Base-by-base conservation (phyloP, 768 basidiomycete species). In the Lenzites betulinus region DNA sequence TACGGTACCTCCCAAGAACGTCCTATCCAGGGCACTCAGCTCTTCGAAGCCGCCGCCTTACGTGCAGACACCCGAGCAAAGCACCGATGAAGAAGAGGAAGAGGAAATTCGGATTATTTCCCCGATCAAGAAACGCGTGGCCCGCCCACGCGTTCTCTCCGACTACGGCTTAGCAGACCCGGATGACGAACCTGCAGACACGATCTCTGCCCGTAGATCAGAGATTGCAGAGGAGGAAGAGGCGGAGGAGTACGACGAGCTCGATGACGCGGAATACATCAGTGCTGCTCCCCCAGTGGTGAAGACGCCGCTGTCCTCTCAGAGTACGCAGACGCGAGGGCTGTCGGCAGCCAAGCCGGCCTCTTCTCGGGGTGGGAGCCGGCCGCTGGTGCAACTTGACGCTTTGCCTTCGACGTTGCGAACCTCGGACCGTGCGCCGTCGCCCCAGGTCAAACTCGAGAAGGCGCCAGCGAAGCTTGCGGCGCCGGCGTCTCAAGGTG, bases 1-100 rank as follows among this genome's bases (percentile, higher is more conserved):
- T 13, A 13, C 7, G 6, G 6, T 18, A 39, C 38, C 13, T 4
- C 18, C 4, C 6, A 39, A 39, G 7, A 18, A 13, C 38, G 7
- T 59, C 52, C 6, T 46, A 55, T 15, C 62, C 54, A 20, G 59
- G 46, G 48, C 13, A 15, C 15, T 13, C 38, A 16, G 26, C 26
- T 16, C 26, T n/a, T 5, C 47, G n/a, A 46, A 43, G 18, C 39
- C 43, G 38, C 44, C 46, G 28, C 15, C 47, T 6, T n/a, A 49
- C 8, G 52, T n/a, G 49, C 44, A 39, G 20, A 33, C 30, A 33
- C 30, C 30, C 30, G 30, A 33, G 11, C 30, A 57, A 59, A 44
- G 47, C 54, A 48, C 38, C 38, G 55, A 60, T 1, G 65, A 59
- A 12, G 64, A 65, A 26, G 53, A 58, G 12, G 64, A 64, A 25